phyloP scores from a whole-genome alignment of 2,329 filamentous ascomycete genomes.

The Neofusicoccum kwambonambiense region DNA sequence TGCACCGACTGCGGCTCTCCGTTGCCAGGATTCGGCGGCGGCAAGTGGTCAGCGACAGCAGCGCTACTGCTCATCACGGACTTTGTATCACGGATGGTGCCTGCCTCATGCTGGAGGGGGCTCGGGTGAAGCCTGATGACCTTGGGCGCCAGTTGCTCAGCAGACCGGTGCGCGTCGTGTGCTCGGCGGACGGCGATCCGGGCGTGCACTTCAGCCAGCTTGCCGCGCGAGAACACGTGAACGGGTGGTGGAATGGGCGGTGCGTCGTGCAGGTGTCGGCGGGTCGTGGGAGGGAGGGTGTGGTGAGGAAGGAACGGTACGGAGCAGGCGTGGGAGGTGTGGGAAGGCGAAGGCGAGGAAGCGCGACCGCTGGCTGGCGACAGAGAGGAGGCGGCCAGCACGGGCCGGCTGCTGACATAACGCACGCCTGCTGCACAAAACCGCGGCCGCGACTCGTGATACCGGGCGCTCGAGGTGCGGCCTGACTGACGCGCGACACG shows the following conservation, averaged over 20 bases:
- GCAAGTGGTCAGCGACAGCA: conserved; percentile 20
- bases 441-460: conserved; percentile 9
- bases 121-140: conserved; percentile 12
- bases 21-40: conserved; percentile 19
- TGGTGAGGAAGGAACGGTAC: conserved; percentile 10
- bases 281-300: conserved; percentile 1
- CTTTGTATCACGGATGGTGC: conserved; percentile 14
- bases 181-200: conserved; percentile 9
- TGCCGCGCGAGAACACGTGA: conserved; percentile 1
- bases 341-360: conserved; percentile 14
- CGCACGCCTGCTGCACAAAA: not conserved
- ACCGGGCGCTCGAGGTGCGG: conserved; percentile 2
- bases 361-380: conserved; percentile 9
- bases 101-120: conserved; percentile 20
- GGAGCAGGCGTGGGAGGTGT: conserved; percentile 9
- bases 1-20: conserved; percentile 19
- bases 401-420: conserved; percentile 13
- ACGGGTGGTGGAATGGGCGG: not conserved
- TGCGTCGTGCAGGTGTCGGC: conserved; percentile 9
- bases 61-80: conserved; percentile 21
- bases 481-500: conserved; percentile 12
- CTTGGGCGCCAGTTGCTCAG: conserved; percentile 18
- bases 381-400: conserved; percentile 16
- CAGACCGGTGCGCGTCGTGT: conserved; percentile 19
- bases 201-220: conserved; percentile 10